Base-by-base conservation (phyloP, 768 basidiomycete genomes). In the Kwoniella sp. region DNA sequence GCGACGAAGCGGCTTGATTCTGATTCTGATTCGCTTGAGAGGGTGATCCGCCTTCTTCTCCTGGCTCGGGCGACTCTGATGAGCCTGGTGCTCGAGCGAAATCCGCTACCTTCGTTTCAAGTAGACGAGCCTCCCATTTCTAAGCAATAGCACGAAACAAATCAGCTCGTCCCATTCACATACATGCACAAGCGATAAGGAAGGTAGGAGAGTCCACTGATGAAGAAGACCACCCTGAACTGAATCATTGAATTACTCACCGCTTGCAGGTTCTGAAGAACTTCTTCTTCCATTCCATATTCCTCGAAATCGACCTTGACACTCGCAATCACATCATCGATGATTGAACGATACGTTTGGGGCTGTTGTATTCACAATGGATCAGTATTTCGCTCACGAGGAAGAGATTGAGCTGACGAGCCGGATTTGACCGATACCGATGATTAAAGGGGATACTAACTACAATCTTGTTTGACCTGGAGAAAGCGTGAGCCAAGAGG, bases 381-480 rank as follows among this genome's bases (percentile, higher is more conserved):
- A 9, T 50, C 25, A 37, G 46, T 8, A n/a, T 24, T 37, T 6
- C 15, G 24, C 1, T 46, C 36, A 25, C 46, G 25, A 24, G 17
- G 22, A 25, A 49, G 48, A 4, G 26, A 4, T 8, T 29, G 15
- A 9, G n/a, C 7, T 27, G 21, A 13, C 10, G 6, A 27, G 27
- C 29, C 33, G 26, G 27, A 25, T 21, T 30, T 8, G n/a, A 33
- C 26, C 8, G 52, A 13, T 27, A 50, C 15, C 2, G 33, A n/a
- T n/a, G n/a, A n/a, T 37, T 27, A 10, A 17, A 9, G 21, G 58
- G 8, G 19, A 17, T 5, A 74, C 77, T 90, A 86, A 93, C 92
- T 88, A 95, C 92, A 84, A 92, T 91, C 85, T 94, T 94, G 88
- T 95, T 95, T 65, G 92, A 93, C 92, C 94, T 95, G 58, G n/a